Conservation (phyloP, 2,329 filamentous ascomycete species). For the Sphaerulina musiva region DNA sequence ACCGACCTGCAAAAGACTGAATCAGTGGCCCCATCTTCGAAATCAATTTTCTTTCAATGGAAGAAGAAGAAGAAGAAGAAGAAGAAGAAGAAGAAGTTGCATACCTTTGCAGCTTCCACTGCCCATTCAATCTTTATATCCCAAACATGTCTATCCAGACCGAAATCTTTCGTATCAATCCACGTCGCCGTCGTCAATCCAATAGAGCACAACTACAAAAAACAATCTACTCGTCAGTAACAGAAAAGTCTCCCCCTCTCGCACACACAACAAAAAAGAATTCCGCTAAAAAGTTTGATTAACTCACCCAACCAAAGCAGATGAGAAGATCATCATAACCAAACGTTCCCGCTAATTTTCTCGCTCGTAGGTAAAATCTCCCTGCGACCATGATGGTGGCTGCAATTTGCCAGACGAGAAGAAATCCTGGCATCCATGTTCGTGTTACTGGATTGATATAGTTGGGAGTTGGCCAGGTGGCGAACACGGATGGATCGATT, state of each 20-base stretch:
- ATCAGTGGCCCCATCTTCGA: not conserved
- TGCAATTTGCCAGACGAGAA: slow-evolving; percentile 19
- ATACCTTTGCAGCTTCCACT: slow-evolving; percentile 19
- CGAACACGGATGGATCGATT: not conserved
- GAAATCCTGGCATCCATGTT: slow-evolving; percentile 24
- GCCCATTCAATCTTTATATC: slow-evolving; percentile 18
- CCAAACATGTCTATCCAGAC: slow-evolving; percentile 25
- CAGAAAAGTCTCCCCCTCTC: not conserved
- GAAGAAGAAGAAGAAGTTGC: not conserved
- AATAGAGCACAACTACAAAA: slow-evolving; percentile 16
- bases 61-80: no score
- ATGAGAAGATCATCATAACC: slow-evolving; percentile 24
- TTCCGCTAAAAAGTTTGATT: no score
- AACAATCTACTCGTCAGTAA: not conserved
- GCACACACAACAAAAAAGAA: not conserved
- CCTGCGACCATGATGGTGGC: slow-evolving; percentile 19
- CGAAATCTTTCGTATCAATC: slow-evolving; percentile 12
- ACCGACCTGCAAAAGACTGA: slow-evolving; percentile 6
- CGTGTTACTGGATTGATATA: slow-evolving; percentile 18
- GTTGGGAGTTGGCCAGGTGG: slow-evolving; percentile 10
- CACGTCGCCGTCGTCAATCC: slow-evolving; percentile 20
- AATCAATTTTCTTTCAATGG: not conserved
- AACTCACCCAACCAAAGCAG: slow-evolving; percentile 21
- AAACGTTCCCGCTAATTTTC: slow-evolving; percentile 20
- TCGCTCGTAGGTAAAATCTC: slow-evolving; percentile 20